Base-by-base conservation (phyloP, 163 green algal species). In the Scenedesmus sp. region DNA sequence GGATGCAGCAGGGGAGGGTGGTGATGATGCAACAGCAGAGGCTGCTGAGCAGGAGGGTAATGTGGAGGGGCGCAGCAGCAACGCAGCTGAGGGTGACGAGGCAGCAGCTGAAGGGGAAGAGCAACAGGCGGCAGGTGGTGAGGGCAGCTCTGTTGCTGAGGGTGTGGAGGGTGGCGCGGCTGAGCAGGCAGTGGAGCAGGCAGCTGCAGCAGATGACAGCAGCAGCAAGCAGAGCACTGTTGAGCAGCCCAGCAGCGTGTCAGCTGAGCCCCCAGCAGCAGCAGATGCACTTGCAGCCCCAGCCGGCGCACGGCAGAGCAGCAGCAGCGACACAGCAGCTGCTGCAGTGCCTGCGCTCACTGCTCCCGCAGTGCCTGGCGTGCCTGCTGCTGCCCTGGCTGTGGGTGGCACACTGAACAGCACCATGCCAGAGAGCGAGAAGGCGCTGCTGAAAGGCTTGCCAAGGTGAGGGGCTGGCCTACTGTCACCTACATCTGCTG, bases 361-460 rank as follows among this genome's bases (percentile, higher is more conserved):
- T 26, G 4, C 76, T 60, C 59, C 54, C 23, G 77, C 20, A 16
- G 56, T 70, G 18, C 84, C 10, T 3, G 84, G 20, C 7, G 62
- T 89, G 16, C 88, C 64, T 83, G 88, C 88, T 74, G 79, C 81
- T 54, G 88, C 88, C 34, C 59, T 92, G 79, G 88, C 77, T 16
- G 74, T 82, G 23, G 74, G 88, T 60, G 88, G 88, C 52, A 88
- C 59, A 12, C 5, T 88, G 26, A 26, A 73, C 62, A 86, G 67
- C 15, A 70, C 23, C 55, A 93, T 93, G 15, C 84, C 73, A 54
- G 73, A 87, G 70, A 90, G 73, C 26, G 90, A 93, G 90, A 90
- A 90, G 59, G 90, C 90, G 46, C 84, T 93, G 56, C 84, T 93
- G 26, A 90, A 93, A 84, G 90, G 90, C 26, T 46, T 93, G 83